These are phyloP conservation scores for Pugionium dolabratum DNA, from an alignment of 345 rosid genomes.

Conservation along the genomic window DNA sequence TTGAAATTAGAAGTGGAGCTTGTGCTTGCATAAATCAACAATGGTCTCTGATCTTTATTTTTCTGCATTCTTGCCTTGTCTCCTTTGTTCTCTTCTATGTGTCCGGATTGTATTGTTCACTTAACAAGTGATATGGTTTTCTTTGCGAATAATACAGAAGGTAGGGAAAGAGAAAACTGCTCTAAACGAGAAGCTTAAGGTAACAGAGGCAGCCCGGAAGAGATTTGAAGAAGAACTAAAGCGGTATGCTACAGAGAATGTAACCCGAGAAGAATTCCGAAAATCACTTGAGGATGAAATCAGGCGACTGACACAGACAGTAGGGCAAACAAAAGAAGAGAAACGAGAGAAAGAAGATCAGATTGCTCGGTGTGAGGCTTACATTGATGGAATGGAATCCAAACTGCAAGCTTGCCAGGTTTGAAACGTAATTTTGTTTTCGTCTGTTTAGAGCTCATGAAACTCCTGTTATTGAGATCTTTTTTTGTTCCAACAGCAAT, in stretches of 20 bases:
- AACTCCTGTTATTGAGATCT: constrained; percentile 13
- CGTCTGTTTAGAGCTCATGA: constrained; percentile 3
- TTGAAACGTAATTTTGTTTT: neutral
- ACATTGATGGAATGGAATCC: constrained; percentile 92
- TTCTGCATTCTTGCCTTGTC: constrained; percentile 1
- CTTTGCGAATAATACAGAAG: constrained; percentile 57
- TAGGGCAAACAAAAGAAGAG: constrained; percentile 93
- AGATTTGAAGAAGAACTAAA: constrained; percentile 92
- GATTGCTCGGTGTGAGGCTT: constrained; percentile 87
- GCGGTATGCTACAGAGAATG: constrained; percentile 83
- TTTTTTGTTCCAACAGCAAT: constrained; percentile 60
- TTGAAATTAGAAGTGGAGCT: constrained; percentile 14
- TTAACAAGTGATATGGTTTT: constrained; percentile 9
- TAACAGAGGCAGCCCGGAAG: constrained; percentile 85
- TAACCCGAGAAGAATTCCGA: constrained; percentile 78
- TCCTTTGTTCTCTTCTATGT: constrained; percentile 7
- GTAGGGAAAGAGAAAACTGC: constrained; percentile 91
- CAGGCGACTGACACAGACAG: constrained; percentile 75
- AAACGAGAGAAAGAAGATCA: constrained; percentile 93
- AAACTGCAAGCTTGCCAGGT: constrained; percentile 93
- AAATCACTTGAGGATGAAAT: constrained; percentile 91
- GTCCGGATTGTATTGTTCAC: constrained; percentile 20
- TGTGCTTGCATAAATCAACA: constrained; percentile 10
- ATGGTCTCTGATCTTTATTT: neutral
- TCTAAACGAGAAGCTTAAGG: constrained; percentile 84